Evolutionary conservation across 441 rosid genomes (phyloP).

Genomic region (Viola pubescens): DNA sequence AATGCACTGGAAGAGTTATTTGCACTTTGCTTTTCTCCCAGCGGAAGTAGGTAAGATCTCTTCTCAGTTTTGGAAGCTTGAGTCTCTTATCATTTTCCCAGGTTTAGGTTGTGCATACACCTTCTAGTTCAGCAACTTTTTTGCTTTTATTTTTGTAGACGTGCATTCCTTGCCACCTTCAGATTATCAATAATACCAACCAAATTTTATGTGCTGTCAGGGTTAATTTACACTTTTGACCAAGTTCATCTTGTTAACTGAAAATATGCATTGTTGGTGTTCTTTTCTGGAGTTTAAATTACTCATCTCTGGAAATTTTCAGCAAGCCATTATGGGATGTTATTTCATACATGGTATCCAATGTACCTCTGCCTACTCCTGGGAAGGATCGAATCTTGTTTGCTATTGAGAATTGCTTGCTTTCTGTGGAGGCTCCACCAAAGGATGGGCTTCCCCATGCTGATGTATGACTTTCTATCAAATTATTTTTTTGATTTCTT

Average conservation of each 20-base stretch:
- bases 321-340: constrained; percentile 96
- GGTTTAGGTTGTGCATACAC: too few relatives aligned
- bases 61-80: constrained; percentile 4
- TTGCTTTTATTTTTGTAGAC: not conserved
- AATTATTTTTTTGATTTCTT: constrained; percentile 15
- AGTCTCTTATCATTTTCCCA: too few relatives aligned
- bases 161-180: not conserved
- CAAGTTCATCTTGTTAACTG: constrained; percentile 11
- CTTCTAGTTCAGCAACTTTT: not conserved
- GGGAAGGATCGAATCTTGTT: constrained; percentile 89
- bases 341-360: constrained; percentile 62
- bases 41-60: constrained; percentile 69
- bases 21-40: constrained; percentile 77
- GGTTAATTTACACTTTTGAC: constrained; percentile 9
- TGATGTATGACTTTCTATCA: constrained; percentile 50
- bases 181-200: not conserved
- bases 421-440: constrained; percentile 87
- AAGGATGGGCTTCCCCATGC: constrained; percentile 90
- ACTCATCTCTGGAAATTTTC: constrained; percentile 41
- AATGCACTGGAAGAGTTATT: constrained; percentile 77
- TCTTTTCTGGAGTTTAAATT: constrained; percentile 25
- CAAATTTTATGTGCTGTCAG: constrained; percentile 1
- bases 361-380: constrained; percentile 90
- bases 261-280: constrained; percentile 13
- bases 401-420: constrained; percentile 81